A percentile compares a stretch with the other conserved stretches of the same genome.
phyloP scores from a whole-genome alignment of 345 rosid species.

The Hibiscus tridactylites region DNA sequence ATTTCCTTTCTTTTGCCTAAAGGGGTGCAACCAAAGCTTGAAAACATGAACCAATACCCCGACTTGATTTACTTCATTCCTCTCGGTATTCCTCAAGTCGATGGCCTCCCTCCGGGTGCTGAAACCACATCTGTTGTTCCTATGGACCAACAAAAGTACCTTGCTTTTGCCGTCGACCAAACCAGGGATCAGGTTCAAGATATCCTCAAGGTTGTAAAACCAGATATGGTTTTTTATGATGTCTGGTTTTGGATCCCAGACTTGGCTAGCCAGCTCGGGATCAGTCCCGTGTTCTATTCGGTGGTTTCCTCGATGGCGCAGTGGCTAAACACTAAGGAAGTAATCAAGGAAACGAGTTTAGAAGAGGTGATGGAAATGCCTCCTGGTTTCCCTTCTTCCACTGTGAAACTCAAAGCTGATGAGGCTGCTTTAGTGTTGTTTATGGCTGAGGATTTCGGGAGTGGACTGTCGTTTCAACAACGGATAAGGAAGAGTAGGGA shows the following conservation, averaged over 20 bases:
- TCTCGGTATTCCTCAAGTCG: slow-evolving; percentile 30
- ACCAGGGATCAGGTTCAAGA: background rate
- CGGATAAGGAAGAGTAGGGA: slow-evolving; percentile 9
- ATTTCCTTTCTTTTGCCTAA: slow-evolving; percentile 39
- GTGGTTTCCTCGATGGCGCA: background rate
- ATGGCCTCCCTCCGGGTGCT: slow-evolving; percentile 23
- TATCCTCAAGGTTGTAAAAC: slow-evolving; percentile 1
- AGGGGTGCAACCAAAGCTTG: slow-evolving; percentile 27
- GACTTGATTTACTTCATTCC: slow-evolving; percentile 28
- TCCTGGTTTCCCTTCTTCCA: slow-evolving; percentile 27
- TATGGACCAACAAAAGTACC: background rate
- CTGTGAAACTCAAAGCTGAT: background rate
- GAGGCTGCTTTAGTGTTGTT: background rate
- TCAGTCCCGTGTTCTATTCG: slow-evolving; percentile 8
- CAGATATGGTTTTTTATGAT: slow-evolving; percentile 23
- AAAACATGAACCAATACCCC: slow-evolving; percentile 37
- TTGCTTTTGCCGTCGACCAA: background rate
- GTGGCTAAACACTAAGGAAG: background rate
- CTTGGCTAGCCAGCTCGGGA: slow-evolving; percentile 5
- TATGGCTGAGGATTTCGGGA: background rate
- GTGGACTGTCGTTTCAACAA: slow-evolving; percentile 7
- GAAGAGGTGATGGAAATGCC: slow-evolving; percentile 18
- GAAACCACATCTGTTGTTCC: slow-evolving; percentile 22
- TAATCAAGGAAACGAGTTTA: background rate
- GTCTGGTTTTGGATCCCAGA: slow-evolving; percentile 19